Conservation (phyloP, 75 land plant genomes). For the Sequoiadendron giganteum region DNA sequence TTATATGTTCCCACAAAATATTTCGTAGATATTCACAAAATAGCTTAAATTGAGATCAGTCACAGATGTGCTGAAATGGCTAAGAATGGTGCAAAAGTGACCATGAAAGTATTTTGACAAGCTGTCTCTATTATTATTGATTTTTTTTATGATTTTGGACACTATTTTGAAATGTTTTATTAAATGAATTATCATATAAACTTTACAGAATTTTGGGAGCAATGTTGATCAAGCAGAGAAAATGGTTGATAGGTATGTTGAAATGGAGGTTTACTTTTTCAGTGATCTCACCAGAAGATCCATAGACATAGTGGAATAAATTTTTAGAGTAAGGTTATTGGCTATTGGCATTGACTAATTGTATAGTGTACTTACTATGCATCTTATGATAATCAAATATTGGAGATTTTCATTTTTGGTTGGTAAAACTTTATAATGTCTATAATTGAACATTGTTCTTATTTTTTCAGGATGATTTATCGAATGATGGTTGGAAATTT, state of each 20-base stretch:
- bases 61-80: conserved; percentile 86
- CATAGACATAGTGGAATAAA: conserved; percentile 82
- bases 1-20: conserved; percentile 87
- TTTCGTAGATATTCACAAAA: conserved; percentile 76
- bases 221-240: conserved; percentile 87
- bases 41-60: conserved; percentile 86
- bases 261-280: conserved; percentile 85
- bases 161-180: neutral
- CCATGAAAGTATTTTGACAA: conserved; percentile 76
- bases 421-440: neutral
- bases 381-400: neutral
- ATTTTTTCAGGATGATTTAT: conserved; percentile 69
- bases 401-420: neutral
- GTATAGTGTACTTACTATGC: neutral
- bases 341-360: neutral
- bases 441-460: neutral
- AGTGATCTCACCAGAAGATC: conserved; percentile 84
- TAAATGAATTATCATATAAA: too few species aligned
- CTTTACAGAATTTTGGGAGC: conserved; percentile 64
- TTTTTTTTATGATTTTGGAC: neutral
- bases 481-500: conserved; percentile 81
- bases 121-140: neutral
- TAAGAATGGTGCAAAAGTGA: conserved; percentile 85
- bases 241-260: conserved; percentile 96
- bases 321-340: conserved; percentile 61